phyloP scores from a whole-genome alignment of 2,329 filamentous ascomycete species.

The Leptographium procerum region DNA sequence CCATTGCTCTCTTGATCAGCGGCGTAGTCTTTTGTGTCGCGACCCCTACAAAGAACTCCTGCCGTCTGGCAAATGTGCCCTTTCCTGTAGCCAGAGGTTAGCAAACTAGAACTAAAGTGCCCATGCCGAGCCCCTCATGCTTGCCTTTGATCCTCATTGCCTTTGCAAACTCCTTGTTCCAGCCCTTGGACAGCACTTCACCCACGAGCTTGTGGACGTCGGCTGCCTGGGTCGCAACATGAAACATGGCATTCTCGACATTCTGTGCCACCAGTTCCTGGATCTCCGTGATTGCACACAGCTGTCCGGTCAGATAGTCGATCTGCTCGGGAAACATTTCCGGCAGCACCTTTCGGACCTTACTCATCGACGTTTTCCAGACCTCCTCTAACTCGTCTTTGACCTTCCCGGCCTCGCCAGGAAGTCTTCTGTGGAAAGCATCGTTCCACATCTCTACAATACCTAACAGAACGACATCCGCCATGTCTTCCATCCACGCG shows the following conservation, averaged over 20 bases:
- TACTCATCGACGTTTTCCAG: not conserved
- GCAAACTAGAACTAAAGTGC: not conserved
- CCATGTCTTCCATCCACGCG: slow-evolving; percentile 6
- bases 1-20: slow-evolving; percentile 2
- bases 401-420: not conserved
- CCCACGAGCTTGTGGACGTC: not conserved
- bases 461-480: not conserved
- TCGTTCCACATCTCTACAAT: slow-evolving; percentile 4
- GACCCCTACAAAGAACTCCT: not conserved
- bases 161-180: not conserved
- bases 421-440: not conserved
- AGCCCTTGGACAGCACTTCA: not conserved
- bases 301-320: not conserved
- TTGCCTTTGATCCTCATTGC: not conserved
- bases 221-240: not conserved
- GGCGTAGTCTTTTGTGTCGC: not conserved
- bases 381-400: not conserved
- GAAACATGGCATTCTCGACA: slow-evolving; percentile 1
- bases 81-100: not conserved
- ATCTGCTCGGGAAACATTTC: not conserved
- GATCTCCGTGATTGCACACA: not conserved
- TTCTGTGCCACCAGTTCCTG: slow-evolving; percentile 1
- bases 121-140: not conserved
- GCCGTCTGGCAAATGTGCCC: not conserved
- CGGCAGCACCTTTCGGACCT: not conserved